Evolutionary conservation across 805 yeast genomes (phyloP).

Genomic region (Ogataea ganodermae): DNA sequence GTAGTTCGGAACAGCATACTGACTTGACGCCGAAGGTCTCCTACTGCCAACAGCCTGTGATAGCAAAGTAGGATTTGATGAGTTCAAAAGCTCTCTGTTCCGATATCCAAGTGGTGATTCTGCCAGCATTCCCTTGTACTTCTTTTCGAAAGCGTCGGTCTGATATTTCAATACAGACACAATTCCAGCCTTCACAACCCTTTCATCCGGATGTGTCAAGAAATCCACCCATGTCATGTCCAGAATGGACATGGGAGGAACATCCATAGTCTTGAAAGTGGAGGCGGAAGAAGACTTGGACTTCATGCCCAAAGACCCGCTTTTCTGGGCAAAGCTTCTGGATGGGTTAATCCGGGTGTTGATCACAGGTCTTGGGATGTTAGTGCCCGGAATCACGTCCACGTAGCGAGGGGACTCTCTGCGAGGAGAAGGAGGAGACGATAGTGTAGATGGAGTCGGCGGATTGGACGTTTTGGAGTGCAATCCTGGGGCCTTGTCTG

Average conservation of each 20-base stretch:
- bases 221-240: constrained; percentile 63
- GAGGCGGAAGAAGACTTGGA: constrained; percentile 16
- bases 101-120: constrained; percentile 60
- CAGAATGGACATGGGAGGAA: constrained; percentile 50
- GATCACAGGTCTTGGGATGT: constrained; percentile 53
- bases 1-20: constrained; percentile 17
- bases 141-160: constrained; percentile 56
- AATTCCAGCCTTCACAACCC: constrained; percentile 59
- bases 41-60: constrained; percentile 17
- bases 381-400: constrained; percentile 60
- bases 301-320: constrained; percentile 12
- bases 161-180: constrained; percentile 46
- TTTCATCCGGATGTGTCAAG: constrained; percentile 57
- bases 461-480: not conserved
- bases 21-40: constrained; percentile 11
- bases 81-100: constrained; percentile 35
- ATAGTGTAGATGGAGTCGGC: constrained; percentile 11
- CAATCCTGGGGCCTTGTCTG: not conserved
- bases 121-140: constrained; percentile 54
- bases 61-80: constrained; percentile 24
- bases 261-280: constrained; percentile 25
- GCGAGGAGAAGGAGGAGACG: constrained; percentile 11
- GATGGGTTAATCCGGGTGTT: constrained; percentile 36
- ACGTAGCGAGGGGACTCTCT: constrained; percentile 23
- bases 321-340: constrained; percentile 16